Conservation (phyloP, 768 basidiomycete genomes). For the Kondoa malvinella region DNA sequence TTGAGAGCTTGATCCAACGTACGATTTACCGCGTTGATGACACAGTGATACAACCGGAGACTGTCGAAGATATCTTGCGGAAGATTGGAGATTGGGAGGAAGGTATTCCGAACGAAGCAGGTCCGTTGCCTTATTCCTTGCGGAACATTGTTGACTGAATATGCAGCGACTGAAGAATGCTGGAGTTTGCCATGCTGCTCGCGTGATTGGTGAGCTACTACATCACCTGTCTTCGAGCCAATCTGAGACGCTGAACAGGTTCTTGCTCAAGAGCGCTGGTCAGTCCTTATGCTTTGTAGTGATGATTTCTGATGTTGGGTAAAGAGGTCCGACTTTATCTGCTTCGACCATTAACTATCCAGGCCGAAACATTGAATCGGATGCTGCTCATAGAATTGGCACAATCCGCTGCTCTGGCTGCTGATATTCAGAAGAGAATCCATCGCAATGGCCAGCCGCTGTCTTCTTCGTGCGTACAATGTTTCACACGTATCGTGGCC, state of each 20-base stretch:
- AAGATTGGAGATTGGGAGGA: background rate
- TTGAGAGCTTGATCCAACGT: background rate
- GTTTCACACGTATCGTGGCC: background rate
- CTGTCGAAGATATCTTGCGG: background rate
- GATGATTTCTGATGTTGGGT: background rate
- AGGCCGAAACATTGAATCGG: background rate
- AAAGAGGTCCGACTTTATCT: slow-evolving; percentile 2
- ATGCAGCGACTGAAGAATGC: background rate
- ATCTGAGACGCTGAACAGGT: background rate
- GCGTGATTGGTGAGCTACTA: background rate
- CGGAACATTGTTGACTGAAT: background rate
- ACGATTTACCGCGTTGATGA: background rate
- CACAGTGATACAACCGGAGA: no score
- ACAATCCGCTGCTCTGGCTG: background rate
- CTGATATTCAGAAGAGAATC: background rate
- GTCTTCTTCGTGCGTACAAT: background rate
- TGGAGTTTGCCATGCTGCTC: background rate
- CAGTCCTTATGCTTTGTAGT: background rate
- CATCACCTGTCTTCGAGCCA: background rate
- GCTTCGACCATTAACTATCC: slow-evolving; percentile 1
- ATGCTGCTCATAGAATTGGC: background rate
- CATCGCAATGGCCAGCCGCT: background rate
- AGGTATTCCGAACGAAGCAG: background rate
- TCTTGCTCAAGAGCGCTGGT: background rate
- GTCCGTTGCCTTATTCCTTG: background rate